Evolutionary conservation across 768 basidiomycete species (phyloP), one percentile per base, ranked within the genome.

Genomic region (Termitomyces sp.): DNA sequence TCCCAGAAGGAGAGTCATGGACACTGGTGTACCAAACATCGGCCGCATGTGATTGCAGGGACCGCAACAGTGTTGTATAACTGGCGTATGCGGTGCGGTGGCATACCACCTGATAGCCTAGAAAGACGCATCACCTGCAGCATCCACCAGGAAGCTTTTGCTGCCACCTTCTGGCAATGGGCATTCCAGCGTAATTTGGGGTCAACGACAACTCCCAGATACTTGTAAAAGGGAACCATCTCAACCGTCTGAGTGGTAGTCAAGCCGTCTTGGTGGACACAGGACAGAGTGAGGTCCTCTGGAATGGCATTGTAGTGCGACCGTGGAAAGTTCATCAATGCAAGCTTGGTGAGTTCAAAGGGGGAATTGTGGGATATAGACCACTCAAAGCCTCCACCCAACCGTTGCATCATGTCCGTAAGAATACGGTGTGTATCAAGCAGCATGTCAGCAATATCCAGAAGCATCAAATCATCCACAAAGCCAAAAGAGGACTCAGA

Each of bases 321-420:
- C 38, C 22, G 42, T 16, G 62, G 50, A 50, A 60, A 63, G 58
- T 70, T 64, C 36, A 68, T 63, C 1, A 67, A 36, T 18, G 59
- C 66, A 1, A 64, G 52, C 59, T 75, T 75, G 22, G 56, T 51
- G 0, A 70, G 50, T 43, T 70, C 69, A 45, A 70, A 74, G 33
- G 46, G 48, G 1, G 66, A 71, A 60, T 68, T 0, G 65, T n/a
- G n/a, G n/a, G n/a, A n/a, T n/a, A n/a, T n/a, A n/a, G n/a, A n/a
- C n/a, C n/a, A n/a, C n/a, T n/a, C 48, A 6, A 63, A 54, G 6
- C 50, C 67, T 4, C 70, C 70, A 0, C 35, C 59, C 7, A 18
- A 3, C 18, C 54, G 22, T 5, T 62, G 50, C 43, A 76, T 66
- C 56, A 76, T 65, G 25, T 58, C 23, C 5, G 42, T 40, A 0